Evolutionary conservation across 345 rosid species (phyloP).

Genomic region (Sisymbrium altissimum): DNA sequence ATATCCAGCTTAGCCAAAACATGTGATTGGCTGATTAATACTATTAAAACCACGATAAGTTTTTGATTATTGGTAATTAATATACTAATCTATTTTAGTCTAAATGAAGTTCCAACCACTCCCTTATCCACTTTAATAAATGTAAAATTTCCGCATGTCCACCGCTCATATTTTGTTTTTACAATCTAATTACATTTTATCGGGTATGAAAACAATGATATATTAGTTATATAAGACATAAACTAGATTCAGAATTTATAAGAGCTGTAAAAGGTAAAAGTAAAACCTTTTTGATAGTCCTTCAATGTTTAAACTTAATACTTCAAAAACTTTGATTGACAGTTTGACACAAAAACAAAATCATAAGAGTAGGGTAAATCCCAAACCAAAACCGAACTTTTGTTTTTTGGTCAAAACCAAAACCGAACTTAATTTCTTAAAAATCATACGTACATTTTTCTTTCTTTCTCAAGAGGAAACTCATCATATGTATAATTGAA

Average conservation of each 20-base stretch:
- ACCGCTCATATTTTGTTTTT: not conserved
- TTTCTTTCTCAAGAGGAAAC: not conserved
- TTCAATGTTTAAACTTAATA: too few relatives aligned
- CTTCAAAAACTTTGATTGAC: too few relatives aligned
- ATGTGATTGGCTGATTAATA: constrained; percentile 24
- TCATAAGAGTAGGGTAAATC: too few relatives aligned
- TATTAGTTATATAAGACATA: not conserved
- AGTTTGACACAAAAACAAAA: too few relatives aligned
- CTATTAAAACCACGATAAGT: not conserved
- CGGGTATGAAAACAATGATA: not conserved
- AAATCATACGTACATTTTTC: not conserved
- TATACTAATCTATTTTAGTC: not conserved
- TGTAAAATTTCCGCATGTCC: not conserved
- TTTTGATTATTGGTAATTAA: not conserved
- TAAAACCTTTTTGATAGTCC: too few relatives aligned
- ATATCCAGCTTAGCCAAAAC: constrained; percentile 21
- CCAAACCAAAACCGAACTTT: too few relatives aligned
- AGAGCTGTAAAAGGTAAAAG: too few relatives aligned
- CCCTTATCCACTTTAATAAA: constrained; percentile 10
- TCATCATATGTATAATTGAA: not conserved
- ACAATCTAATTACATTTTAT: not conserved
- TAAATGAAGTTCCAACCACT: constrained; percentile 1
- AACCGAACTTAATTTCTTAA: too few relatives aligned
- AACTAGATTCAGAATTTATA: not conserved
- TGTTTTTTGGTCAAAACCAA: too few relatives aligned